These are phyloP conservation scores for Cladosporium halotolerans DNA, from an alignment of 2,329 filamentous ascomycete genomes.

Conservation along the genomic window DNA sequence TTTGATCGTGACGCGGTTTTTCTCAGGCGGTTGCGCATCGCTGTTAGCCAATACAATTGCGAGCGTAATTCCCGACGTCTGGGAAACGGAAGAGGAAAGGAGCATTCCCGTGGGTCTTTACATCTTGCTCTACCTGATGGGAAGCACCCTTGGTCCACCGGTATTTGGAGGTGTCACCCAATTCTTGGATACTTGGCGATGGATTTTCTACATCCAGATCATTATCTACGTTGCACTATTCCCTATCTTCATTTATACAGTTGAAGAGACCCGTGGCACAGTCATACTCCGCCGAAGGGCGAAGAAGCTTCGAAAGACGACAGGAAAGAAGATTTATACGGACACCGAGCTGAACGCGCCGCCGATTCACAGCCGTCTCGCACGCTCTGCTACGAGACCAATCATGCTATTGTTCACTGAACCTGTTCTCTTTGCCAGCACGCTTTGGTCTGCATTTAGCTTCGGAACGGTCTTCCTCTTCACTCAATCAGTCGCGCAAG, in stretches of 20 bases:
- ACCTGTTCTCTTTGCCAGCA: slow-evolving; percentile 43
- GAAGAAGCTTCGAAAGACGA: slow-evolving; percentile 28
- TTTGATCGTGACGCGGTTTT: slow-evolving; percentile 32
- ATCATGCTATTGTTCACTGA: slow-evolving; percentile 43
- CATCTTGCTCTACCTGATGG: slow-evolving; percentile 30
- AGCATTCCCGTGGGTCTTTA: slow-evolving; percentile 33
- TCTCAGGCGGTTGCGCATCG: slow-evolving; percentile 33
- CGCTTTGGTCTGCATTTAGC: slow-evolving; percentile 44
- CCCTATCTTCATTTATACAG: slow-evolving; percentile 33
- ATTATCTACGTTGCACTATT: slow-evolving; percentile 42
- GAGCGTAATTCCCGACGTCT: slow-evolving; percentile 36
- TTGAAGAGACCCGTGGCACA: slow-evolving; percentile 43
- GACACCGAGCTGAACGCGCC: slow-evolving; percentile 31
- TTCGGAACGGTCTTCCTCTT: slow-evolving; percentile 45
- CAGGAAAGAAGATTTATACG: slow-evolving; percentile 24
- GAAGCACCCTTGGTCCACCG: slow-evolving; percentile 32
- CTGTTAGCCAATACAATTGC: slow-evolving; percentile 31
- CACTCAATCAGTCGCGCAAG: slow-evolving; percentile 43
- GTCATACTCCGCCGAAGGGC: slow-evolving; percentile 41
- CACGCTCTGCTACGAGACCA: slow-evolving; percentile 28
- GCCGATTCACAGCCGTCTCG: slow-evolving; percentile 29
- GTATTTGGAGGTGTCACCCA: slow-evolving; percentile 31
- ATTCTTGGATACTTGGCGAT: slow-evolving; percentile 29
- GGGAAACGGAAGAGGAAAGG: slow-evolving; percentile 27
- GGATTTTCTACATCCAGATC: slow-evolving; percentile 36